These are phyloP conservation scores for Silybum marianum DNA, from an alignment of 129 eudicot genomes.

Conservation along the genomic window DNA sequence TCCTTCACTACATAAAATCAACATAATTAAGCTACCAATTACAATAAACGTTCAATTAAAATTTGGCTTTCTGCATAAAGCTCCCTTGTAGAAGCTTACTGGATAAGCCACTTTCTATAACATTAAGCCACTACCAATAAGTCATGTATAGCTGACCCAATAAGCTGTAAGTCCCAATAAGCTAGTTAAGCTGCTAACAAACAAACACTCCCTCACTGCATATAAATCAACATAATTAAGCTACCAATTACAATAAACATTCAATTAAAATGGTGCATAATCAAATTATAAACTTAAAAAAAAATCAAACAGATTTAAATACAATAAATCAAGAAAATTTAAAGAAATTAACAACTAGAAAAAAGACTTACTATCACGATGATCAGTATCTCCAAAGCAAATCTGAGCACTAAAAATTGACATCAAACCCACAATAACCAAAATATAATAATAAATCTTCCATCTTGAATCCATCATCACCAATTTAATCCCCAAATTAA, in stretches of 20 bases:
- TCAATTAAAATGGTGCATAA: neutral
- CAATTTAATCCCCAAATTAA: neutral
- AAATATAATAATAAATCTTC: conserved; percentile 17
- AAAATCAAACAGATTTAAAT: conserved; percentile 11
- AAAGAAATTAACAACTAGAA: neutral
- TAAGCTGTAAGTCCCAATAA: too few species aligned
- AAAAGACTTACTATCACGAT: conserved; percentile 62
- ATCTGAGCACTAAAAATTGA: conserved; percentile 36
- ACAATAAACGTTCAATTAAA: neutral
- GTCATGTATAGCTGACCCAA: too few species aligned
- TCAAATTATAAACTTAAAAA: neutral
- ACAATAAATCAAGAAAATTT: neutral
- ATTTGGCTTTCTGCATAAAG: neutral
- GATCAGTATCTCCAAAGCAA: conserved; percentile 61
- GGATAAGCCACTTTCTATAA: too few species aligned
- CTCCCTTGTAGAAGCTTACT: too few species aligned
- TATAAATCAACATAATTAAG: neutral
- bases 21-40: conserved; percentile 5
- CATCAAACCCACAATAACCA: conserved; percentile 40
- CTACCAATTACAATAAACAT: neutral
- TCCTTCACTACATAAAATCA: neutral
- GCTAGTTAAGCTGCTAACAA: too few species aligned
- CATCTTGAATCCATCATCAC: conserved; percentile 50
- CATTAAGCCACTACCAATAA: too few species aligned
- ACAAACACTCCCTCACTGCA: neutral